These are phyloP conservation scores for Endocarpon pusillum DNA, from an alignment of 495 filamentous ascomycete genomes.

Conservation along the genomic window DNA sequence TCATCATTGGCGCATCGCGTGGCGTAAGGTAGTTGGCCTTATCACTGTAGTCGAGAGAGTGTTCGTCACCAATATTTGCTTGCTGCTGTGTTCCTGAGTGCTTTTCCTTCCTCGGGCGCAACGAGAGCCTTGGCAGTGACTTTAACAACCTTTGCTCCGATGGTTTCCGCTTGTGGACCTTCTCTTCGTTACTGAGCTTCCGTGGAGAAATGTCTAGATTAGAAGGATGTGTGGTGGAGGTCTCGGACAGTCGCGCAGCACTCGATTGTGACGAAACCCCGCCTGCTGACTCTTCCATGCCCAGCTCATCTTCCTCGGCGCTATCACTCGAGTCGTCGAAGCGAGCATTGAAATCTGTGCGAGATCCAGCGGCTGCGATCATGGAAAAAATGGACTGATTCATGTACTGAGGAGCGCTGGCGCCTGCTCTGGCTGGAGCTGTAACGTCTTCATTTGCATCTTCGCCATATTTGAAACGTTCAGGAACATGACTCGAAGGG, in stretches of 20 bases:
- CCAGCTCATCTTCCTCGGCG: conserved; percentile 34
- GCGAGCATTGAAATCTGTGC: conserved; percentile 58
- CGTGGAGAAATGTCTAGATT: conserved; percentile 6
- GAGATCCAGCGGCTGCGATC: conserved; percentile 77
- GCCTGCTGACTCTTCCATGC: conserved; percentile 4
- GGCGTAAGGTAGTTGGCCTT: conserved; percentile 20
- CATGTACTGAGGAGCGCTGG: conserved; percentile 44
- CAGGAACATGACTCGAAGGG: conserved; percentile 56
- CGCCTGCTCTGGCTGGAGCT: conserved; percentile 29
- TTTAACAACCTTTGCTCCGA: conserved; percentile 45
- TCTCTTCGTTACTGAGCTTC: conserved; percentile 6
- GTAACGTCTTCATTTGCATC: conserved; percentile 61
- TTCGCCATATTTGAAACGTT: conserved; percentile 55
- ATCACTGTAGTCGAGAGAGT: conserved; percentile 3
- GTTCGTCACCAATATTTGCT: too few relatives aligned
- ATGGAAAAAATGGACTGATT: conserved; percentile 91
- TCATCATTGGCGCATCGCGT: conserved; percentile 54
- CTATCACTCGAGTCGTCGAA: conserved; percentile 78
- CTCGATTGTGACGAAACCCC: not conserved
- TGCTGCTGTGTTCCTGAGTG: conserved; percentile 1
- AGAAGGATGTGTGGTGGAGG: not conserved
- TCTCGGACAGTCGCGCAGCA: not conserved
- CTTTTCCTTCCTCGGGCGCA: conserved; percentile 14
- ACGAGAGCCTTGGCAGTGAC: conserved; percentile 37
- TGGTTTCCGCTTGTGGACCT: conserved; percentile 35